phyloP scores from a whole-genome alignment of 2,329 filamentous ascomycete species.

The Sporothrix inflata region DNA sequence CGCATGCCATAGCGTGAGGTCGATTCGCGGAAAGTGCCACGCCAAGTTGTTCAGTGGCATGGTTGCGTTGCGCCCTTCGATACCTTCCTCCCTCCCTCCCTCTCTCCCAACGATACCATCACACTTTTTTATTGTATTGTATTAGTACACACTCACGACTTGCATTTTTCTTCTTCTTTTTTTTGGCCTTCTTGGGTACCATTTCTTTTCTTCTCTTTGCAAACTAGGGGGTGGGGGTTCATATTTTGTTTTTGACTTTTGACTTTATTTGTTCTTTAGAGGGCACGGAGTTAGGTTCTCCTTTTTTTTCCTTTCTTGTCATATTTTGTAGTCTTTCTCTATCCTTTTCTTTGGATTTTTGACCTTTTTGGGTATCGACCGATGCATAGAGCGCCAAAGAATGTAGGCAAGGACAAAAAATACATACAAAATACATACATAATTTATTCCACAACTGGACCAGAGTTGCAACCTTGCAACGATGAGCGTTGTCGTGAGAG shows the following conservation, averaged over 20 bases:
- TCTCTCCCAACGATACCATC: conserved; percentile 5
- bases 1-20: not conserved
- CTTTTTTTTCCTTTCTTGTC: not conserved
- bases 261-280: conserved; percentile 7
- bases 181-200: not conserved
- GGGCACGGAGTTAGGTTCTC: not conserved
- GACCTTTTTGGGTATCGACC: not conserved
- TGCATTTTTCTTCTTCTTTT: not conserved
- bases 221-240: not conserved
- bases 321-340: not conserved
- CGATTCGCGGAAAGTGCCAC: not conserved
- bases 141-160: conserved; percentile 26
- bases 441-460: not conserved
- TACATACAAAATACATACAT: not conserved
- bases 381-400: conserved; percentile 16
- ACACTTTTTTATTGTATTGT: conserved; percentile 19
- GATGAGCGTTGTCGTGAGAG: not conserved
- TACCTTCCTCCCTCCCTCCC: not conserved
- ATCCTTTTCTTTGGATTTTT: no score
- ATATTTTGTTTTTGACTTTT: not conserved
- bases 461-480: not conserved
- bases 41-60: not conserved
- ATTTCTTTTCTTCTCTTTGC: not conserved
- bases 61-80: not conserved
- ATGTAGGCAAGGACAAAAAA: not conserved